Base-by-base conservation (phyloP, 78 protist genomes). In the Salpingoeca rosetta region DNA sequence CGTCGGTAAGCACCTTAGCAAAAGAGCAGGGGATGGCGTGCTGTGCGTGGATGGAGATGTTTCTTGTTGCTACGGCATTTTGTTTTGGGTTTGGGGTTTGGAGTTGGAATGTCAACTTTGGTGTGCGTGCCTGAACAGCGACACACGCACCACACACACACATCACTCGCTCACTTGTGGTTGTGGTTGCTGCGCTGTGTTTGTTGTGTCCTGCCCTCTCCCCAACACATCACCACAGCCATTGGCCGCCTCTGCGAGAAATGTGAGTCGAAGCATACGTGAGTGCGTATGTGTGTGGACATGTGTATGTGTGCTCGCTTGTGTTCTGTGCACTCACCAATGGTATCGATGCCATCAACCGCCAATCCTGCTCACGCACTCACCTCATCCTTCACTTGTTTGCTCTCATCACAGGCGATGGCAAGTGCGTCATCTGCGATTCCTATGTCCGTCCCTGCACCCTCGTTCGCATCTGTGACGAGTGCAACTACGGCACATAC, bases 341-440 rank as follows among this genome's bases (percentile, higher is more conserved):
- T 22, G 17, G 17, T 51, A 17, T n/a, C n/a, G n/a, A n/a, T n/a
- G n/a, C n/a, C n/a, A n/a, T n/a, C n/a, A n/a, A n/a, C n/a, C n/a
- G n/a, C n/a, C n/a, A n/a, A n/a, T n/a, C n/a, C n/a, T n/a, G n/a
- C n/a, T n/a, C n/a, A n/a, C n/a, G n/a, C n/a, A n/a, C n/a, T n/a
- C n/a, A n/a, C n/a, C n/a, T n/a, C n/a, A n/a, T 51, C 65, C 11
- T 82, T 82, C 75, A 12, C 43, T 2, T 42, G 25, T 2, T 39
- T 42, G 10, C 78, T 73, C 42, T 45, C 2, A 0, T 72, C 27
- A 0, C 39, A 79, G 87, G 91, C 37, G 98, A 96, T 84, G 98
- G 98, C 65, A 92, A 91, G 74, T 96, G 98, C 77, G 95, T 92
- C 38, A 84, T 95, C 17, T 96, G 98, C 79, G 98, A 96, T 83